These are phyloP conservation scores for Curvularia spicifera DNA, from an alignment of 2,329 filamentous ascomycete genomes.

Conservation along the genomic window DNA sequence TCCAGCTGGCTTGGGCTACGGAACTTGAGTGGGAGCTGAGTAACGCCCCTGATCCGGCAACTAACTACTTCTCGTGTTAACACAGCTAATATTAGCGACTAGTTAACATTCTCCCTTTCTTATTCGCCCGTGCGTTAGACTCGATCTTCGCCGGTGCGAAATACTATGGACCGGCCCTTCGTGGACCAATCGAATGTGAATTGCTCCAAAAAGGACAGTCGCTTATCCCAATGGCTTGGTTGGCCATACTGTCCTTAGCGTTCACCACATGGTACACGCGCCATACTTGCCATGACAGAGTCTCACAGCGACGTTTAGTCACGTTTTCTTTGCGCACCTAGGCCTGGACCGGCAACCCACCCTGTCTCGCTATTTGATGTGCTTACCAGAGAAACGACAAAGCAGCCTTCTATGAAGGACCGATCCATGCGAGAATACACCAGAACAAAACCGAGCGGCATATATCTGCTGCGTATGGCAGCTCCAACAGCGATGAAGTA, in stretches of 20 bases:
- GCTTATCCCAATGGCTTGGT: slow-evolving; percentile 5
- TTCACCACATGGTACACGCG: slow-evolving; percentile 18
- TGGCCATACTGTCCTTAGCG: slow-evolving; percentile 13
- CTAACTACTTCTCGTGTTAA: slow-evolving; percentile 34
- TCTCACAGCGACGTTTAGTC: slow-evolving; percentile 18
- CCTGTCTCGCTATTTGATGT: slow-evolving; percentile 33
- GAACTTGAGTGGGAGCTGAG: slow-evolving; percentile 41
- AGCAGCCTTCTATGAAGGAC: slow-evolving; percentile 14
- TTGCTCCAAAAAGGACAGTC: slow-evolving; percentile 22
- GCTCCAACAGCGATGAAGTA: neutral
- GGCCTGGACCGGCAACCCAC: slow-evolving; percentile 18
- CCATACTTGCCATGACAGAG: slow-evolving; percentile 16
- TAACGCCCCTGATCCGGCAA: slow-evolving; percentile 30
- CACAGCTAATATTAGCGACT: slow-evolving; percentile 44
- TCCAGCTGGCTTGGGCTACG: slow-evolving; percentile 15
- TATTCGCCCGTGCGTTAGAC: slow-evolving; percentile 28
- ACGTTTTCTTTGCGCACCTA: slow-evolving; percentile 22
- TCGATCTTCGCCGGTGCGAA: slow-evolving; percentile 22
- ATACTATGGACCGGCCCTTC: slow-evolving; percentile 13
- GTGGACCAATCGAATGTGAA: slow-evolving; percentile 17
- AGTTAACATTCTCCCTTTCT: slow-evolving; percentile 22
- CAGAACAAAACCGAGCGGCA: slow-evolving; percentile 11
- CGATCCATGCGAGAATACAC: slow-evolving; percentile 18
- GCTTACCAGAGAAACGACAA: slow-evolving; percentile 39
- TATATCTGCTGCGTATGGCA: slow-evolving; percentile 21